Base-by-base conservation (phyloP, 2,329 filamentous ascomycete genomes). In the Sporothrix sp. region DNA sequence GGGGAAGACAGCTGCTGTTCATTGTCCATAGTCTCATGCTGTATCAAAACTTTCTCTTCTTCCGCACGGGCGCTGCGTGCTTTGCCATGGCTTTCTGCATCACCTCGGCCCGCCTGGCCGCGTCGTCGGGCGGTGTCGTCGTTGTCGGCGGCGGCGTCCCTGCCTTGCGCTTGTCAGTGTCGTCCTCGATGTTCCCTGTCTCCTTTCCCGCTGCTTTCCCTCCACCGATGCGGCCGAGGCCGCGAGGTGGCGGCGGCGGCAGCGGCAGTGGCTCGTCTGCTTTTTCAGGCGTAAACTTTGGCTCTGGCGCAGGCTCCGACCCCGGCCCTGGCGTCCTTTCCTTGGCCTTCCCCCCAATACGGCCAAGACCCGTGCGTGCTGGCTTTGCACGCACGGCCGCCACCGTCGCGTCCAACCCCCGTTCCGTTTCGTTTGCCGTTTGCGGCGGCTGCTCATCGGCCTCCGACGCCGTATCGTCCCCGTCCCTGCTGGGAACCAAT, bases 41-140 rank as follows among this genome's bases (percentile, higher is more conserved):
- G 3, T 11, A 7, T 59, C 60, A 80, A 54, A 79, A 79, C 46
- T 68, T 74, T 38, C 76, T 66, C 63, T 77, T 79, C 66, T 80
- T 80, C 61, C 72, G 76, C 7, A 65, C 67, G 4, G 76, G 76
- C 1, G 71, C 69, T 0, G 71, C 67, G 3, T 69, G 69, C 58
- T 74, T 75, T 52, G 61, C 70, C 55, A 76, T 70, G 13, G 77
- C 61, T 32, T 79, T 72, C 51, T 64, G 67, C 50, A 74, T 71
- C 25, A 77, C 61, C 56, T 79, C 73, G n/a, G 69, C 66, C 45
- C 75, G 67, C 53, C 71, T 73, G 32, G 72, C 66, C 52, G 76
- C 71, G 3, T 67, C 63, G 3, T 70, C 71, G 0, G 67, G 23
- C 9, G 40, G 18, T 7, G 43, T 20, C 0, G 67, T 35, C 9